Evolutionary conservation across 2,329 filamentous ascomycete genomes (phyloP), one percentile per base, ranked within the genome.

Genomic region (Neonectria ditissima): DNA sequence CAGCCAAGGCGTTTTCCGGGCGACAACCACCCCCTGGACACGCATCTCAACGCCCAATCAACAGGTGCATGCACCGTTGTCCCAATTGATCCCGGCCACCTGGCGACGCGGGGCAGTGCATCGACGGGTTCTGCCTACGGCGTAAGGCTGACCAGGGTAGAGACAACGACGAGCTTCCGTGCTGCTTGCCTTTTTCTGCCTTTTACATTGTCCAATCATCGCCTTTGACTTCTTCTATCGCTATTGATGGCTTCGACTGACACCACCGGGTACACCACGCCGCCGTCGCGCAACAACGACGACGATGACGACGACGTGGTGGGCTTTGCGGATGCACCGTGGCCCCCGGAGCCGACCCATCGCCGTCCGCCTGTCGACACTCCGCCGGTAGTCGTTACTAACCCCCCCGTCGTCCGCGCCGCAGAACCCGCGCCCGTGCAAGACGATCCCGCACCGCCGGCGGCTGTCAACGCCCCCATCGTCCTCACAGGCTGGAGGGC

Each of bases 301-400:
- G 32, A 41, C 18, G n/a, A 22, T 4, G 54, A 47, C 10, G 26
- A 18, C 2, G 54, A 56, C 24, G 54, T 56, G n/a, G 16, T 56
- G 6, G 54, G 54, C 43, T 56, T 56, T 28, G 54, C 54, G 14
- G 54, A 56, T 20, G 24, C 43, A 8, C 54, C 54, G 7, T 56
- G 45, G n/a, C 47, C 47, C 8, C 37, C 37, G n/a, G 37, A 41
- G 37, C 16, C 44, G 44, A 4, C 13, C 24, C 24, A 13, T n/a
- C 24, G 43, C 24, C 24, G 24, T 6, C 24, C 22, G 20, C 4
- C 20, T 22, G 20, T 26, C 24, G 24, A 16, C 24, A 13, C 11
- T 45, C 20, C 43, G 20, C 13, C 43, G 8, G 20, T 24, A 2
- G 41, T 44, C 14, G 22, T 2, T 5, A 24, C 20, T 11, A 28